Evolutionary conservation across 2,329 filamentous ascomycete species (phyloP), one percentile per base, ranked within the genome.

Genomic region (Gliomastix tumulicola): DNA sequence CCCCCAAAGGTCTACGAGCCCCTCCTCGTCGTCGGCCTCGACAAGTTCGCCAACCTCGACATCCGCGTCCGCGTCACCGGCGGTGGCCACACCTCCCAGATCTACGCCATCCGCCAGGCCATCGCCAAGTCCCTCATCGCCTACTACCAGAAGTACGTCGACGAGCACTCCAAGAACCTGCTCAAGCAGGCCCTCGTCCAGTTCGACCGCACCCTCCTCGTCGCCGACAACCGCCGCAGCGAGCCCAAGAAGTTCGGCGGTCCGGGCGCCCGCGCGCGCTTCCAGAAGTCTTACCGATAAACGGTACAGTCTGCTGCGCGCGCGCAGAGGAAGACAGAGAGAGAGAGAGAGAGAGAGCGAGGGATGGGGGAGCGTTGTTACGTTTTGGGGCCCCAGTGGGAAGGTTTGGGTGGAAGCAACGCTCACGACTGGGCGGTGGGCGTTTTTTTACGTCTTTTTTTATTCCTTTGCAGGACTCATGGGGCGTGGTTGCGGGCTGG

Each of bases 201-300:
- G 68, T 98, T 90, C 78, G 88, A 95, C 79, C 82, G 89, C 63
- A 94, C 88, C 65, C 84, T 98, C 54, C 85, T 98, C 63, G 92
- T 98, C 60, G 92, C 92, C 70, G 92, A 98, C 74, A 96, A 95
- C 84, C 85, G 92, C 70, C 87, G 92, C 59, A 92, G 88, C 71
- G 92, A 98, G 81, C 90, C 90, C 74, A 97, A 97, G 89, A 96
- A 96, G 79, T 87, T 88, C 65, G 82, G 82, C 67, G 86, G 85
- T 86, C 84, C 80, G 59, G 90, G 90, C 81, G 90, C 92, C 65
- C 84, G 90, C 65, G 77, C 90, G 63, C 84, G 89, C 66, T 97
- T 88, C 89, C 90, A 97, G 79, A 96, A 96, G 79, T 95, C 89
- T 56, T 95, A 96, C 83, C 88, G 89, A 89, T 95, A 90, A 88